Conservation (phyloP, 331 rosid species). For the Telfairia occidentalis region DNA sequence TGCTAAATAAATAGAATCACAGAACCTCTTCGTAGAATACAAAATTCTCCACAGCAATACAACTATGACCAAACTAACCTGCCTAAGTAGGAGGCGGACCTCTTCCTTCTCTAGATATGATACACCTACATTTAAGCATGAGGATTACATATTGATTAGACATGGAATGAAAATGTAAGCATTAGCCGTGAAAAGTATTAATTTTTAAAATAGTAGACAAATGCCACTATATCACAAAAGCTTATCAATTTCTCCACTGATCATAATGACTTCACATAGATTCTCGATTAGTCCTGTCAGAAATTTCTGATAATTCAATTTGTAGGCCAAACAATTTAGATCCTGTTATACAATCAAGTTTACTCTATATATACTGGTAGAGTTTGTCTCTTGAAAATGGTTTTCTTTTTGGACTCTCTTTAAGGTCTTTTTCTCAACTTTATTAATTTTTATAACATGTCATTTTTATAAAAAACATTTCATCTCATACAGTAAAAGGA, state of each 20-base stretch:
- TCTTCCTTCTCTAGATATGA: conserved; percentile 95
- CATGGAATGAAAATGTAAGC: background rate
- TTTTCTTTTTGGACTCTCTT: too few species aligned
- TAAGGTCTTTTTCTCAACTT: too few species aligned
- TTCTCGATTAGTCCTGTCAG: background rate
- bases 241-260: background rate
- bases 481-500: background rate
- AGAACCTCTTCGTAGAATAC: background rate
- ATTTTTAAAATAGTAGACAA: background rate
- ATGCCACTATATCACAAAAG: conserved; percentile 1
- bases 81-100: conserved; percentile 84
- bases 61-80: conserved; percentile 45
- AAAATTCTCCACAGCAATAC: background rate
- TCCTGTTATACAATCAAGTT: background rate
- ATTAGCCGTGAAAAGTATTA: background rate
- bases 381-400: too few species aligned
- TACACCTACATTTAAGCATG: conserved; percentile 42
- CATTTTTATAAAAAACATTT: background rate
- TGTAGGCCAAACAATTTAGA: background rate
- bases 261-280: background rate
- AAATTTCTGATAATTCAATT: background rate
- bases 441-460: background rate
- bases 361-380: too few species aligned
- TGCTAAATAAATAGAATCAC: background rate
- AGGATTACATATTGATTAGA: background rate